Evolutionary conservation across 192 early-diverging fungal species (phyloP).

Genomic region (Coemansia sp.): DNA sequence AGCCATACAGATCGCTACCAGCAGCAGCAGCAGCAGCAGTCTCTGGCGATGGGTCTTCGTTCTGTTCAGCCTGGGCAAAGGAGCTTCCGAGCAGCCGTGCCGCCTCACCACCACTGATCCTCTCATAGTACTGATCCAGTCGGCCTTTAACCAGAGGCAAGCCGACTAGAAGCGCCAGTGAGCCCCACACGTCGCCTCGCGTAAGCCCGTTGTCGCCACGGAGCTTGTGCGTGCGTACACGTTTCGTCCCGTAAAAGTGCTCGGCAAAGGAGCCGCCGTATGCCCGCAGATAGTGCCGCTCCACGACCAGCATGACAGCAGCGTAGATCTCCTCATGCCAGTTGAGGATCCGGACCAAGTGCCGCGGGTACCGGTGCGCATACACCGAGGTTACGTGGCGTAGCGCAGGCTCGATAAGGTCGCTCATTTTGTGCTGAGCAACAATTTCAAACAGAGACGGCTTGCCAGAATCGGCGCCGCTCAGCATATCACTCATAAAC

Average conservation of each 20-base stretch:
- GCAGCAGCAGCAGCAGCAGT: background rate
- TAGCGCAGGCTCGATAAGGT: slow-evolving; percentile 82
- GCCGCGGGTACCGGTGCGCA: slow-evolving; percentile 86
- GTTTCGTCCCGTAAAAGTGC: slow-evolving; percentile 88
- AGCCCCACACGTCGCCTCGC: slow-evolving; percentile 59
- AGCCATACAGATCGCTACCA: background rate
- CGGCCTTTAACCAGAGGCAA: slow-evolving; percentile 77
- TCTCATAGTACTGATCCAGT: slow-evolving; percentile 74
- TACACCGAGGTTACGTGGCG: slow-evolving; percentile 83
- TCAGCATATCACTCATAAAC: slow-evolving; percentile 80
- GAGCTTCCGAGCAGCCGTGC: slow-evolving; percentile 67
- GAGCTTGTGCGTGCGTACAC: slow-evolving; percentile 60
- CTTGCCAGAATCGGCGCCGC: slow-evolving; percentile 70
- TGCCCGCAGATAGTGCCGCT: slow-evolving; percentile 81
- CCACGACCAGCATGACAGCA: slow-evolving; percentile 74
- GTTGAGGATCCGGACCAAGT: slow-evolving; percentile 74
- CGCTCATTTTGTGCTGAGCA: slow-evolving; percentile 80
- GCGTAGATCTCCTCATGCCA: slow-evolving; percentile 84
- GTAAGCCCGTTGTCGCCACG: slow-evolving; percentile 49
- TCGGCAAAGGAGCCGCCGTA: slow-evolving; percentile 86
- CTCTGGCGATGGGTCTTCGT: background rate
- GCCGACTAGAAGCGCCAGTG: slow-evolving; percentile 67
- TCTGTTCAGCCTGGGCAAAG: slow-evolving; percentile 17
- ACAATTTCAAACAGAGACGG: slow-evolving; percentile 92
- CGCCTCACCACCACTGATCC: slow-evolving; percentile 56